These are phyloP conservation scores for Gautieria morchelliformis DNA, from an alignment of 768 basidiomycete genomes.

Conservation along the genomic window DNA sequence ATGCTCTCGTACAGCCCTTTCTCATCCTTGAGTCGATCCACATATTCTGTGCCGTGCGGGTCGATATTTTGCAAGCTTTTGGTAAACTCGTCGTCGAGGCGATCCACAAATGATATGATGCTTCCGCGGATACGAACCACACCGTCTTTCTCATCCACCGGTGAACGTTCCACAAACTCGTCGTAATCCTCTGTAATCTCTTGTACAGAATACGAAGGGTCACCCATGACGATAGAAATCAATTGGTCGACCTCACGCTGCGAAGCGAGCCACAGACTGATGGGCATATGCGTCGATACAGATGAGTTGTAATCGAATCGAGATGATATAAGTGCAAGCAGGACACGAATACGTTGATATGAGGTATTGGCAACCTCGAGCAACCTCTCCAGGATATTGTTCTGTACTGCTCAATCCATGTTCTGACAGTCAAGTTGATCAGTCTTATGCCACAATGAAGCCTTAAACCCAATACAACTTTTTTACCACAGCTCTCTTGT, in stretches of 20 bases:
- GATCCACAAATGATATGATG: slow-evolving; percentile 92
- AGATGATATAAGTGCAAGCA: slow-evolving; percentile 87
- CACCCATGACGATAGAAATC: slow-evolving; percentile 63
- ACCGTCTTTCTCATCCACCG: slow-evolving; percentile 58
- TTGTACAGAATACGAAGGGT: slow-evolving; percentile 76
- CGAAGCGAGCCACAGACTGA: slow-evolving; percentile 83
- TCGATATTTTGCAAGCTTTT: slow-evolving; percentile 96
- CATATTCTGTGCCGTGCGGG: slow-evolving; percentile 98
- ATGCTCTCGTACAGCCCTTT: slow-evolving; percentile 90
- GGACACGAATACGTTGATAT: slow-evolving; percentile 90
- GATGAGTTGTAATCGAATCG: slow-evolving; percentile 96
- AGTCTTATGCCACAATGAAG: neutral
- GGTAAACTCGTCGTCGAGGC: slow-evolving; percentile 96
- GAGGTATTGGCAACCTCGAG: slow-evolving; percentile 77
- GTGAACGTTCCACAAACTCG: slow-evolving; percentile 74
- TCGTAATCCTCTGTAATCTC: slow-evolving; percentile 87
- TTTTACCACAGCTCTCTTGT: slow-evolving; percentile 92
- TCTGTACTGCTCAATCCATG: slow-evolving; percentile 92
- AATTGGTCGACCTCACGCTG: slow-evolving; percentile 85
- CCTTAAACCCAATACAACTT: slow-evolving; percentile 40
- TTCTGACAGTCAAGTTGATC: slow-evolving; percentile 43
- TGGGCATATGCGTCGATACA: slow-evolving; percentile 78
- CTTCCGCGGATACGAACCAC: slow-evolving; percentile 86
- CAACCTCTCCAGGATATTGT: slow-evolving; percentile 80
- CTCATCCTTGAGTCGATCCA: slow-evolving; percentile 94